These are phyloP conservation scores for Polymyxa betae DNA, from an alignment of 208 protist species.

Conservation along the genomic window DNA sequence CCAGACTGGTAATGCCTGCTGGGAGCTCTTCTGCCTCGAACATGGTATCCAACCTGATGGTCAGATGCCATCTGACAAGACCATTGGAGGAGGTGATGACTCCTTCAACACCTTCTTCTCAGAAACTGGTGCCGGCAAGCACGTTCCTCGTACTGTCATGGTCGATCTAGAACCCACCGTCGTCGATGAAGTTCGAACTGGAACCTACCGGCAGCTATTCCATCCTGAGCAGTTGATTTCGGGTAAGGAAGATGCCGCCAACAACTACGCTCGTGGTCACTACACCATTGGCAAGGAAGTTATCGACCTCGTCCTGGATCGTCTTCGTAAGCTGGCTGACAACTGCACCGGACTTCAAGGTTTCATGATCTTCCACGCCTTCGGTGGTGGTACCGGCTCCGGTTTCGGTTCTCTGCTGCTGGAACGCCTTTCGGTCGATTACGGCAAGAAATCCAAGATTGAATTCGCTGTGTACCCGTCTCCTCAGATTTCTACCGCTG, in stretches of 20 bases:
- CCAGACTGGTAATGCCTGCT: constrained; percentile 76
- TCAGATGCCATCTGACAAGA: constrained; percentile 75
- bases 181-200: constrained; percentile 92
- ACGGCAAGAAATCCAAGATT: constrained; percentile 95
- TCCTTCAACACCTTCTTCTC: constrained; percentile 80
- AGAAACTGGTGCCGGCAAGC: constrained; percentile 75
- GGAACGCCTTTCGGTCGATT: constrained; percentile 93
- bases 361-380: constrained; percentile 96
- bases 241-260: constrained; percentile 78
- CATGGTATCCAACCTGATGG: constrained; percentile 79
- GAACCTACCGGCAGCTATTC: constrained; percentile 83
- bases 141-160: constrained; percentile 87
- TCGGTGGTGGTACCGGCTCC: constrained; percentile 97
- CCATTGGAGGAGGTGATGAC: constrained; percentile 73
- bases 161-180: constrained; percentile 96
- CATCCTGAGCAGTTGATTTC: constrained; percentile 76
- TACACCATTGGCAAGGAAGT: constrained; percentile 79
- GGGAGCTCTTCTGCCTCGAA: constrained; percentile 80
- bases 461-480: constrained; percentile 75
- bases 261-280: constrained; percentile 79
- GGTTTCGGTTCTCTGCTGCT: constrained; percentile 94
- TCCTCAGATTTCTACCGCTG: constrained; percentile 73
- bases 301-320: constrained; percentile 74
- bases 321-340: constrained; percentile 94
- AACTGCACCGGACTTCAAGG: constrained; percentile 96